Evolutionary conservation across 345 rosid species (phyloP), one percentile per base, ranked within the genome.

Genomic region (Lepidium didymum): DNA sequence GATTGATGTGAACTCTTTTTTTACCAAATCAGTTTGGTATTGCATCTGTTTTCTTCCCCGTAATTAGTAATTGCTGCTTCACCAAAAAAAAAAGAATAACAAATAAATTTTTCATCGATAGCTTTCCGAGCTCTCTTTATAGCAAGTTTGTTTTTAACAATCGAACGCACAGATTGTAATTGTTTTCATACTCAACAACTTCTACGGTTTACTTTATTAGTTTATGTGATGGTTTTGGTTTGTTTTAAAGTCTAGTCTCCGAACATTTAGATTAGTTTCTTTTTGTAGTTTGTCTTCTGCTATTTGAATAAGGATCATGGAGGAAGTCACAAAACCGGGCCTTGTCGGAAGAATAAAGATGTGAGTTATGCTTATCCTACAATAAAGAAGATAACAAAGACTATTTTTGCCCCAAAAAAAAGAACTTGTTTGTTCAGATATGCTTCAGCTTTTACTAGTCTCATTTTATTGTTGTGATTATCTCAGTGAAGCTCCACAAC

Each of bases 401-500:
- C 0, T 23, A 0, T 18, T 66, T 31, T 55, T 29, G 43, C 50
- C 3, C 43, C 15, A 59, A 36, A 10, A 2, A 43, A 3, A 0
- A 10, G 0, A 34, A 10, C 29, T 38, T 42, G 1, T 33, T 7
- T 38, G 27, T 45, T 45, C n/a, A 4, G 27, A 34, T 31, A 29
- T 49, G 51, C 16, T 23, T 74, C 42, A 38, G 10, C n/a, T 12
- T 31, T 13, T 53, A 44, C 36, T 59, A n/a, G 29, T 56, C 49
- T 50, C 0, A 6, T 55, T 13, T 31, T 41, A 9, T 56, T 21
- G 25, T 29, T n/a, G 15, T 45, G 15, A 41, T 36, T 35, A 16
- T 63, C 57, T 31, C 77, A 91, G 96, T 56, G 96, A 85, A 65
- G 86, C 91, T 44, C 81, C 85, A 38, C 91, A 83, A 54, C 75